Evolutionary conservation across 2,329 filamentous ascomycete species (phyloP).

Genomic region (Aurifilum marmelostoma): DNA sequence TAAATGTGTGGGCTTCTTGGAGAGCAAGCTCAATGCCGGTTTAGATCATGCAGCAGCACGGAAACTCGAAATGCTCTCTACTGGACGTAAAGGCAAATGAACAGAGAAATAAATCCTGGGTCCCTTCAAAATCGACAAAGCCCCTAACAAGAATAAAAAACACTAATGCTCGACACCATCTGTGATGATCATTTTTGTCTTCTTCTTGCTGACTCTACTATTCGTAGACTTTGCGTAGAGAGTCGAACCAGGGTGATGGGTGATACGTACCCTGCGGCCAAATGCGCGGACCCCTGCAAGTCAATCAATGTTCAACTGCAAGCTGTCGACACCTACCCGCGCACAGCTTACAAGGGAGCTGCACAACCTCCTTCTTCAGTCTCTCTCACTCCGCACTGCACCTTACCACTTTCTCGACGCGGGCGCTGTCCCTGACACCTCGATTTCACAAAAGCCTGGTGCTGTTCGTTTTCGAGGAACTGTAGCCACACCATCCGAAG

Average conservation of each 20-base stretch:
- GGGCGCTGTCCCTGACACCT: background rate
- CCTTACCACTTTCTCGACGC: background rate
- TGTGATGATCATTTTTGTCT: background rate
- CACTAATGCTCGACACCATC: background rate
- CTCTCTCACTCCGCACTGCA: background rate
- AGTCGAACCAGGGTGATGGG: background rate
- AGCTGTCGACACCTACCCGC: conserved; percentile 6
- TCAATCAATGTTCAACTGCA: conserved; percentile 11
- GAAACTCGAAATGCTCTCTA: background rate
- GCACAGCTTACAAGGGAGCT: conserved; percentile 4
- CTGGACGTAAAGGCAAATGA: background rate
- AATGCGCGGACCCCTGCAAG: conserved; percentile 9
- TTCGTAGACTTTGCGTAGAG: background rate
- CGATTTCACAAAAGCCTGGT: background rate
- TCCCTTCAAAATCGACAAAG: too few relatives aligned
- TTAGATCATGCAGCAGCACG: background rate
- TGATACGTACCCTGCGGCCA: conserved; percentile 8
- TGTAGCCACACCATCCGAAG: background rate
- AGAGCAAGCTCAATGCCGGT: background rate
- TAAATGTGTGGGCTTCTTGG: background rate
- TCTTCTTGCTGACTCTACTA: background rate
- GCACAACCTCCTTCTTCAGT: background rate
- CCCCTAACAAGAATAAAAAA: too few relatives aligned
- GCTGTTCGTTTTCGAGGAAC: too few relatives aligned
- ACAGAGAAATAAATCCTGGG: too few relatives aligned